Evolutionary conservation across 352 stramenopile species (phyloP).

Genomic region (Phytopythium vexans): DNA sequence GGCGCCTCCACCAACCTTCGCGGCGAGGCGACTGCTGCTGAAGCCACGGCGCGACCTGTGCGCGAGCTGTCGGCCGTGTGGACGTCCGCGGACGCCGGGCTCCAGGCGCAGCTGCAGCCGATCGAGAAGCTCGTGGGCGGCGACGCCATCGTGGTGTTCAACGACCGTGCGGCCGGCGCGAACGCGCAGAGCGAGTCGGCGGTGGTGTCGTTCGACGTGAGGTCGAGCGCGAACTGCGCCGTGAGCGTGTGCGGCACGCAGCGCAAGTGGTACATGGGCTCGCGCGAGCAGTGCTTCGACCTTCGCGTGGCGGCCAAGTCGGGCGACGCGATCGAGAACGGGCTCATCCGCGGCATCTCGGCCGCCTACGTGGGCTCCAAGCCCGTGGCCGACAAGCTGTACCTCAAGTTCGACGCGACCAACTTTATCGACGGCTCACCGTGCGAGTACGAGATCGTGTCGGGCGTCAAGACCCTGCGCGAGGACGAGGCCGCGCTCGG

Average conservation of each 20-base stretch:
- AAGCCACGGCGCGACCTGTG: constrained; percentile 18
- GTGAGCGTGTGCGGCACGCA: constrained; percentile 67
- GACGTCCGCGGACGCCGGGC: constrained; percentile 17
- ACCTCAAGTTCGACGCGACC: constrained; percentile 75
- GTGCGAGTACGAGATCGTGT: constrained; percentile 71
- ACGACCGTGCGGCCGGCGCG: constrained; percentile 35
- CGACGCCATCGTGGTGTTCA: constrained; percentile 70
- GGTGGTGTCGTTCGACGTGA: constrained; percentile 68
- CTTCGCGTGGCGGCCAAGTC: constrained; percentile 70
- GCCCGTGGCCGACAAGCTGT: constrained; percentile 60
- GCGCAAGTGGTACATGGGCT: constrained; percentile 60
- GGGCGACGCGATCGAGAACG: constrained; percentile 41
- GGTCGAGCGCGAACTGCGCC: constrained; percentile 64
- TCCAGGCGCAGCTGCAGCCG: constrained; percentile 23
- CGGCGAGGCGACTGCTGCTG: constrained; percentile 16
- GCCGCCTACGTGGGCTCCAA: constrained; percentile 49
- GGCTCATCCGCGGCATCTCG: constrained; percentile 65
- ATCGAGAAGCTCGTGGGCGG: constrained; percentile 59
- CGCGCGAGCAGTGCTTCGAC: constrained; percentile 68
- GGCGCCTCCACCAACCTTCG: constrained; percentile 23
- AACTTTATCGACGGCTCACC: constrained; percentile 71
- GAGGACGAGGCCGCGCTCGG: constrained; percentile 13
- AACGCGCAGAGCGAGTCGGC: constrained; percentile 47
- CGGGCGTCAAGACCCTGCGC: constrained; percentile 57
- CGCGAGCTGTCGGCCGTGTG: constrained; percentile 36